A percentile compares a stretch with the other conserved stretches of the same genome.
Evolutionary conservation across 2,329 filamentous ascomycete genomes (phyloP).

Genomic region (Clonostachys solani): DNA sequence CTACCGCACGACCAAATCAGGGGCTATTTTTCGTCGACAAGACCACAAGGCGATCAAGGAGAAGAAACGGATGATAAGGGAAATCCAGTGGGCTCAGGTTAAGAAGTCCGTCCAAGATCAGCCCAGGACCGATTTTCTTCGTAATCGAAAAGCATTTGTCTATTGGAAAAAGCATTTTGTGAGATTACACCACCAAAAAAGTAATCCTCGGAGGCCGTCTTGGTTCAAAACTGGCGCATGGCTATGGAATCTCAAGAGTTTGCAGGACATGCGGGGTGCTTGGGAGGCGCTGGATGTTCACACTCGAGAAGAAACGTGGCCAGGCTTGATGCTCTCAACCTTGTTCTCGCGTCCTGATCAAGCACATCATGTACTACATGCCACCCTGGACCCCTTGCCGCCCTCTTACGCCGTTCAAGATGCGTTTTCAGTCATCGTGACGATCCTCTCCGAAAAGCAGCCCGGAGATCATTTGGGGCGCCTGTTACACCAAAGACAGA

Average conservation of each 20-base stretch:
- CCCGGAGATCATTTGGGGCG: neutral
- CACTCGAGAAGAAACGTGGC: slow-evolving; percentile 20
- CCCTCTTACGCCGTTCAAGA: slow-evolving; percentile 32
- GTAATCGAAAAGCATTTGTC: slow-evolving; percentile 6
- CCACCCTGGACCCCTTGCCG: slow-evolving; percentile 26
- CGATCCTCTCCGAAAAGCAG: neutral
- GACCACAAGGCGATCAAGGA: neutral
- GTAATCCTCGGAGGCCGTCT: neutral
- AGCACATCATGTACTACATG: slow-evolving; percentile 23
- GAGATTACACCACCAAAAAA: neutral
- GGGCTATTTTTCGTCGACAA: no score
- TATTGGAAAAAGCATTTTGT: slow-evolving; percentile 1
- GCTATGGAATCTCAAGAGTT: slow-evolving; percentile 19
- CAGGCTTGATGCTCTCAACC: slow-evolving; percentile 26
- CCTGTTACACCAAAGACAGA: neutral
- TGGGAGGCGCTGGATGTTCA: slow-evolving; percentile 22
- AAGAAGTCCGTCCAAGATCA: slow-evolving; percentile 13
- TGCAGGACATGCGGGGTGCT: slow-evolving; percentile 20
- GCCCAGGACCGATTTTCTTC: slow-evolving; percentile 10
- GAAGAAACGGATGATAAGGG: slow-evolving; percentile 1
- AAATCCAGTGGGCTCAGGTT: slow-evolving; percentile 24
- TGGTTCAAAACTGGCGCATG: slow-evolving; percentile 18
- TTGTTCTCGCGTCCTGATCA: slow-evolving; percentile 23
- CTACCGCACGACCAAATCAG: no score
- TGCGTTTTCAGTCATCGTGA: slow-evolving; percentile 21